Evolutionary conservation across 1,139 yeast species (phyloP).

Genomic region (Suhomyces choctaworum): DNA sequence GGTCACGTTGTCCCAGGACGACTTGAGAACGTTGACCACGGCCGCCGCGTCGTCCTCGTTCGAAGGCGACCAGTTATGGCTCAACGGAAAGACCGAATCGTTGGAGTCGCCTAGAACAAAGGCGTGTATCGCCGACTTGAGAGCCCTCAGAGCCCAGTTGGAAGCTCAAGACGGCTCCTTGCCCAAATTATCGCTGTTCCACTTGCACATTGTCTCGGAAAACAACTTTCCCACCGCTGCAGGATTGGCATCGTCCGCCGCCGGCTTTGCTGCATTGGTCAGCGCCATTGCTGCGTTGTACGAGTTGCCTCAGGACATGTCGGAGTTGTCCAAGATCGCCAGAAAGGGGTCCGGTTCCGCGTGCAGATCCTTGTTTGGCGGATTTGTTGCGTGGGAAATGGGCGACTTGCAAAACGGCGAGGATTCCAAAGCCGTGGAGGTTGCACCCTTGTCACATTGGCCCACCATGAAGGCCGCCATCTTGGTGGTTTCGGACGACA

Average conservation of each 20-base stretch:
- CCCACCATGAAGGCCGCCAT: constrained; percentile 89
- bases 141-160: constrained; percentile 58
- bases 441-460: constrained; percentile 87
- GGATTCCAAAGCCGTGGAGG: constrained; percentile 90
- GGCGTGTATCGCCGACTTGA: constrained; percentile 77
- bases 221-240: constrained; percentile 99
- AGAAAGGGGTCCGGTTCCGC: constrained; percentile 99
- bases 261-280: constrained; percentile 96
- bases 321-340: constrained; percentile 89
- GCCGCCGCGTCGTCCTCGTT: constrained; percentile 68
- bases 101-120: constrained; percentile 69
- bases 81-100: constrained; percentile 75
- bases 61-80: constrained; percentile 69
- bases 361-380: constrained; percentile 94
- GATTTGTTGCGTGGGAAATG: constrained; percentile 99
- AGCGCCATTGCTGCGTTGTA: constrained; percentile 81
- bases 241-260: constrained; percentile 96
- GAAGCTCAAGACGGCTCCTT: constrained; percentile 51
- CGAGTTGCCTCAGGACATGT: constrained; percentile 74
- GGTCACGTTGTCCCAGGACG: constrained; percentile 87
- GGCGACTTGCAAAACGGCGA: constrained; percentile 70
- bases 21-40: constrained; percentile 86
- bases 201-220: constrained; percentile 82
- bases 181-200: constrained; percentile 63
- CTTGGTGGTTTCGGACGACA: constrained; percentile 87